Base-by-base conservation (phyloP, 2,329 filamentous ascomycete species). In the Nigrograna mackinnonii region DNA sequence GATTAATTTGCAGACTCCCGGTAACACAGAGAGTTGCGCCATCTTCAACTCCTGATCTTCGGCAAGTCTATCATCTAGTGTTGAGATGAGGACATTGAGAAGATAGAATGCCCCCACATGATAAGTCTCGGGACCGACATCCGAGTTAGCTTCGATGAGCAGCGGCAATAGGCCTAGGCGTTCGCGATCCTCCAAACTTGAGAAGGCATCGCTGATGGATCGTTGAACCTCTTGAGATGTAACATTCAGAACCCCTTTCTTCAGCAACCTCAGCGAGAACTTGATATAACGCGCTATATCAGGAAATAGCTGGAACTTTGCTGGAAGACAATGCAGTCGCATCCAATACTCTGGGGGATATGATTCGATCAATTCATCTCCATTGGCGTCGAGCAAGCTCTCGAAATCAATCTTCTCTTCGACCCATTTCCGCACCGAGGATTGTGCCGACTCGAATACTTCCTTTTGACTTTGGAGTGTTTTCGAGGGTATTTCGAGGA, bases 11-110 rank as follows among this genome's bases (percentile, higher is more conserved):
- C 60, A 64, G 4, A 66, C 24, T 16, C 36, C 45, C 1, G 62
- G 61, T 3, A 68, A 39, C 3, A 68, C 30, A 7, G 55, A 49
- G 4, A 64, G 50, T 22, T 64, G 61, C 30, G 57, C 58, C 26
- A 52, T 49, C 35, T 50, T 64, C 11, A 55, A 28, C 33, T 55
- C 52, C 9, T 44, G 20, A 21, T 62, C 51, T 5, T 52, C 52
- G 5, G 54, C 50, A 13, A 46, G 32, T 9, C 49, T 54, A 30
- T 64, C 57, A n/a, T 62, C 55, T 14, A 67, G 37, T 6, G 57
- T 59, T 3, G 57, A 52, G 26, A 68, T 44, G 13, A 70, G 45
- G 22, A 49, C 39, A 16, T 56, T 44, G 17, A 67, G 52, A 4
- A 67, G 45, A 7, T 44, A 48, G 28, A 55, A 63, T 3, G 55